Evolutionary conservation across 495 filamentous ascomycete genomes (phyloP), one percentile per base, ranked within the genome.

Genomic region (Daldinia concentrica): DNA sequence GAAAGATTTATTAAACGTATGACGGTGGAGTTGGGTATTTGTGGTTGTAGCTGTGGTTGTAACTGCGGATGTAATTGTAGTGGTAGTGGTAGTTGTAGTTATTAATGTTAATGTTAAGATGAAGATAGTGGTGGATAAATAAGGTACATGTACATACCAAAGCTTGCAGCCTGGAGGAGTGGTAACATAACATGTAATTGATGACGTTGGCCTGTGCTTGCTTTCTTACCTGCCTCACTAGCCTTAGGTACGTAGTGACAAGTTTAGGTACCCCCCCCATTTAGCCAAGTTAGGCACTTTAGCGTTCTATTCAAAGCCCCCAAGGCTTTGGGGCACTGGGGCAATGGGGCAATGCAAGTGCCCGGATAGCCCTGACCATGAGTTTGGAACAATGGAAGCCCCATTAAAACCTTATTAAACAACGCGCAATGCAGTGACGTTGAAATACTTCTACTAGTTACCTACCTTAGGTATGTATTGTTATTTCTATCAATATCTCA

Each of bases 161-260:
- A 64, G 37, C 26, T 68, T 64, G 56, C 50, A 72, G 52, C 54
- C 51, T 72, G 19, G 59, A 58, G 41, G 43, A 17, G 8, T 17
- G 41, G n/a, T 19, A 9, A 22, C 17, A 22, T 45, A 50, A 32
- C 58, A 62, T 50, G 34, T 72, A 65, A 69, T 73, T 19, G 65
- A 73, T 73, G 71, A 73, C 71, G 71, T 73, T 73, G 71, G 71
- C 71, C 41, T 55, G 65, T 73, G 71, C 71, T 73, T 52, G 59
- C 50, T n/a, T 56, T 30, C 32, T 26, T 52, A 39, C 62, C 19
- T 15, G 43, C 32, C 27, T 29, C 9, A 32, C 29, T 8, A 7
- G 29, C 29, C 29, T 30, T 58, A 15, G 19, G 36, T 43, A 57
- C 30, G 8, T 57, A 17, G 24, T 34, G 29, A 30, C 29, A 30